A percentile compares a stretch with the other conserved stretches of the same genome.
Evolutionary conservation across 192 early-diverging fungal genomes (phyloP).

Genomic region (Entomortierella lignicola): DNA sequence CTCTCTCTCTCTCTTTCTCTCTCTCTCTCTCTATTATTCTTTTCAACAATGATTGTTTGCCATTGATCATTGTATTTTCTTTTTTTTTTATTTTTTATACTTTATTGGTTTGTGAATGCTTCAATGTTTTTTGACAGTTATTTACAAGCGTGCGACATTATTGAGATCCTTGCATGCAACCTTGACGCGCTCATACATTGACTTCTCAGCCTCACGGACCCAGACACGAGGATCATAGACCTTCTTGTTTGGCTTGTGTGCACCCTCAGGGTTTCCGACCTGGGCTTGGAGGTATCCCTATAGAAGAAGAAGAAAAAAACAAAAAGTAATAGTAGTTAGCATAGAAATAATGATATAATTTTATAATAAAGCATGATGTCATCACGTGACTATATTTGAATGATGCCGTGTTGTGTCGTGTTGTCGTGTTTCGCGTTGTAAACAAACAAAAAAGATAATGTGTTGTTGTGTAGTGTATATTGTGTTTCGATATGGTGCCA

Average conservation of each 20-base stretch:
- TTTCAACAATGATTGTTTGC: no score
- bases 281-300: conserved; percentile 86
- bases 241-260: conserved; percentile 99
- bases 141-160: conserved; percentile 75
- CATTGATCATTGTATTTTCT: no score
- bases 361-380: no score
- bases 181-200: conserved; percentile 85
- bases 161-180: conserved; percentile 83
- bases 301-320: not conserved
- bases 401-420: no score
- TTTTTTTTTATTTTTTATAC: conserved; percentile 8
- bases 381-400: no score
- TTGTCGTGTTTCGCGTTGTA: no score
- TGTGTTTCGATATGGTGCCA: no score
- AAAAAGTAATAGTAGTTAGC: not conserved
- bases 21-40: no score
- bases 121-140: not conserved
- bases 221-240: conserved; percentile 97
- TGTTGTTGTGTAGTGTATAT: not conserved
- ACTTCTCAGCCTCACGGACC: conserved; percentile 91
- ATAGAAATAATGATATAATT: no score
- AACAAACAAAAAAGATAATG: no score
- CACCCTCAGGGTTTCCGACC: conserved; percentile 96
- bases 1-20: no score
- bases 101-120: conserved; percentile 8